Conservation (phyloP, 108 stramenopile species). For the Cyclotella cryptica region DNA sequence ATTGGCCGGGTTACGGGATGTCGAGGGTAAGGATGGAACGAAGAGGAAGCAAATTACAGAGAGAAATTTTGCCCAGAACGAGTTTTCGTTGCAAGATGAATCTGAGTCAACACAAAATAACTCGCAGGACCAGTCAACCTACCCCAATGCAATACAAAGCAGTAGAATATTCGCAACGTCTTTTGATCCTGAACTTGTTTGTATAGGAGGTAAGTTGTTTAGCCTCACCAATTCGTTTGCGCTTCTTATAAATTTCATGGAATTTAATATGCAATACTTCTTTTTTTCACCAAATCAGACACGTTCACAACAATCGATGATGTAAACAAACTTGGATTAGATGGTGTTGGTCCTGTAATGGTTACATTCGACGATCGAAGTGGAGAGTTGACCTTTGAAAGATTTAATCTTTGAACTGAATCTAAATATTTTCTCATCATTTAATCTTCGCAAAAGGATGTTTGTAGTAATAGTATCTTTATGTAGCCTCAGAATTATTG, state of each 20-base stretch:
- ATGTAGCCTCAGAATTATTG: too few species aligned
- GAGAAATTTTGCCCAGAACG: background rate
- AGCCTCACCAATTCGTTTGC: background rate
- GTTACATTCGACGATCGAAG: conserved; percentile 32
- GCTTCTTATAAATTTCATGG: too few species aligned
- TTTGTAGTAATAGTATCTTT: too few species aligned
- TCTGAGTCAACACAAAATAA: background rate
- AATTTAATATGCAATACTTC: background rate
- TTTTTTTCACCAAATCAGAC: background rate
- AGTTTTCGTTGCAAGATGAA: background rate
- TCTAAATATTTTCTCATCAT: background rate
- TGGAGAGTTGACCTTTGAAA: conserved; percentile 44
- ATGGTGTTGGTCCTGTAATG: conserved; percentile 41
- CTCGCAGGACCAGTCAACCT: background rate
- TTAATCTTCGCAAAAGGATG: too few species aligned
- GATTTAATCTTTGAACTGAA: background rate
- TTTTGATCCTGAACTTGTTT: conserved; percentile 57
- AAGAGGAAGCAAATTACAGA: background rate
- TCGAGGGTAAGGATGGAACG: conserved; percentile 7
- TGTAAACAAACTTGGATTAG: conserved; percentile 24
- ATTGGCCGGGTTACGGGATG: conserved; percentile 38
- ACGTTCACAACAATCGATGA: conserved; percentile 50
- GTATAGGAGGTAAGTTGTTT: conserved; percentile 31
- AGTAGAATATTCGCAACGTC: conserved; percentile 35
- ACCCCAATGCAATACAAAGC: background rate